These are phyloP conservation scores for Agarophyton chilense DNA, from an alignment of 23 red algal species.

Conservation along the genomic window DNA sequence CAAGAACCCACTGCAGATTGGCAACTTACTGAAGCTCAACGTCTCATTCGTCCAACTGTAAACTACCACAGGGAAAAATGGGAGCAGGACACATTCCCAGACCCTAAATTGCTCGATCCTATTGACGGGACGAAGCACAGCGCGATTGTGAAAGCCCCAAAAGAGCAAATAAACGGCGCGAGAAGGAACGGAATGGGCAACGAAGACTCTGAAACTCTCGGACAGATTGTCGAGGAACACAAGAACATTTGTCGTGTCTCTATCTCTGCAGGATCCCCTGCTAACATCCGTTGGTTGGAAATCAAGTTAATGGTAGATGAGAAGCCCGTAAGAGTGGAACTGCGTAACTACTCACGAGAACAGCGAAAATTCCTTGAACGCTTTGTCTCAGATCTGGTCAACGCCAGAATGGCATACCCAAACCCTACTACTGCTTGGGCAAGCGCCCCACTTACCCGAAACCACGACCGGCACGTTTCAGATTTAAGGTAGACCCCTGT, in stretches of 20 bases:
- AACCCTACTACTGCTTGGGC: conserved; percentile 15
- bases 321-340: background rate
- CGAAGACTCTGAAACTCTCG: no score
- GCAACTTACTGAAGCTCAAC: no score
- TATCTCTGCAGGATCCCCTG: conserved; percentile 9
- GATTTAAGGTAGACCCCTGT: background rate
- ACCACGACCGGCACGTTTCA: background rate
- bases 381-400: background rate
- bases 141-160: no score
- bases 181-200: no score
- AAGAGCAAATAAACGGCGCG: no score
- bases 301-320: background rate
- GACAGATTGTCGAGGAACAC: background rate
- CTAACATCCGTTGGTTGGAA: background rate
- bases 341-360: background rate
- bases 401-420: background rate
- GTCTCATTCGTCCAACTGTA: no score
- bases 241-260: background rate
- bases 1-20: no score
- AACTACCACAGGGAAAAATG: no score
- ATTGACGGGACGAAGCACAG: no score
- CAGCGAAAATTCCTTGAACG: background rate
- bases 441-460: background rate
- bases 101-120: no score
- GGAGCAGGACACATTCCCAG: no score